A percentile compares a stretch with the other conserved stretches of the same genome.
Evolutionary conservation across 176 grass and related monocot genomes (phyloP).

Genomic region (Avena insularis): DNA sequence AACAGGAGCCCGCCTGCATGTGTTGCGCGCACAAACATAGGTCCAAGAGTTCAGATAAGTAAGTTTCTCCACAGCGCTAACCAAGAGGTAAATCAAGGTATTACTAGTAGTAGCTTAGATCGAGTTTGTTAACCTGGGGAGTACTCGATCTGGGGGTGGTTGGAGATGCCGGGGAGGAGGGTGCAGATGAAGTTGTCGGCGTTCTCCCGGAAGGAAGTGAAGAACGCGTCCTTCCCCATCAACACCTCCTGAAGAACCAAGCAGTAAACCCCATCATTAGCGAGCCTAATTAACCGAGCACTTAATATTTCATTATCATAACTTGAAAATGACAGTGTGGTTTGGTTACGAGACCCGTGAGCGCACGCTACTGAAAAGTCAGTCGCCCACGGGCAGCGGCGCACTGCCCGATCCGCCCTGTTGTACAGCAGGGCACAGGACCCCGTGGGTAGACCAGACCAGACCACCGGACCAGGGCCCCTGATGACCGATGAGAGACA

Average conservation of each 20-base stretch:
- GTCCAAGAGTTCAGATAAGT: no score
- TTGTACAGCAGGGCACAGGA: background rate
- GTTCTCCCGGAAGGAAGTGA: slow-evolving; percentile 75
- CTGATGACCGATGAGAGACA: slow-evolving; percentile 13
- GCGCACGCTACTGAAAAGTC: background rate
- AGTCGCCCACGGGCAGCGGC: background rate
- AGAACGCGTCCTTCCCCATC: slow-evolving; percentile 92
- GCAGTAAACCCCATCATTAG: no score
- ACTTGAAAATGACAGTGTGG: background rate
- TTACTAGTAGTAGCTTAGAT: no score
- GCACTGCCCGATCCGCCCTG: background rate
- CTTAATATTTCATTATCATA: background rate
- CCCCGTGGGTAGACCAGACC: background rate
- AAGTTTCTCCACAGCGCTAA: background rate
- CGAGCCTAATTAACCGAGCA: background rate
- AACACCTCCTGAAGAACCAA: slow-evolving; percentile 68
- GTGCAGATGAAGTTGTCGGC: slow-evolving; percentile 95
- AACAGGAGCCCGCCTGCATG: slow-evolving; percentile 72
- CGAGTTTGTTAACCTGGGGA: slow-evolving; percentile 52
- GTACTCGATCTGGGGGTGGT: slow-evolving; percentile 82
- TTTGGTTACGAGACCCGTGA: slow-evolving; percentile 6
- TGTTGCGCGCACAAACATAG: no score
- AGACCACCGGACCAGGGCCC: background rate
- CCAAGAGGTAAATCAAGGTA: no score
- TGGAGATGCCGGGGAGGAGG: slow-evolving; percentile 86